These are phyloP conservation scores for Tricholoma sp. DNA, from an alignment of 768 basidiomycete genomes.

Conservation along the genomic window DNA sequence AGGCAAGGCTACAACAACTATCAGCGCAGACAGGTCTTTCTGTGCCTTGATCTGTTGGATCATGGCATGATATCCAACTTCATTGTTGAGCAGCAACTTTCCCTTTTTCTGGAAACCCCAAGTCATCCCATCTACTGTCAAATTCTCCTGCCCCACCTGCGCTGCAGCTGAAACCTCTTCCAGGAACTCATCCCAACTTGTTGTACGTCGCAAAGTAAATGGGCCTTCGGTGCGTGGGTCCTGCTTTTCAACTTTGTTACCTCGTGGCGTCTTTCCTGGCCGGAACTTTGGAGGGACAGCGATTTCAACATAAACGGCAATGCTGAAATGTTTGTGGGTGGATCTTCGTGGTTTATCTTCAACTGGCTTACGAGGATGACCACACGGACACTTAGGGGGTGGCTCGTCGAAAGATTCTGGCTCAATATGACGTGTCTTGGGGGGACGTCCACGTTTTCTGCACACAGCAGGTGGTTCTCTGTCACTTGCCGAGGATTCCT, in stretches of 20 bases:
- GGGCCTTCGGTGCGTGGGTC: background rate
- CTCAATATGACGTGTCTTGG: too few species aligned
- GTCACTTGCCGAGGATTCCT: too few species aligned
- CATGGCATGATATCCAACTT: background rate
- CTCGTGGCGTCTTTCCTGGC: background rate
- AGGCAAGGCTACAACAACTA: background rate
- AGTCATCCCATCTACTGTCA: background rate
- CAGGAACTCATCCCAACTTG: background rate
- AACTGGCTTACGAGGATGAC: background rate
- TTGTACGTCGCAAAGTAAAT: conserved; percentile 1
- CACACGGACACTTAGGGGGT: background rate
- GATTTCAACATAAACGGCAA: background rate
- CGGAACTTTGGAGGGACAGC: background rate
- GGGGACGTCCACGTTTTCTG: too few species aligned
- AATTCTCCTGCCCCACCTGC: background rate
- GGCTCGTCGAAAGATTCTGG: background rate
- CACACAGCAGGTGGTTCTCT: too few species aligned
- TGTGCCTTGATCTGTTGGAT: background rate
- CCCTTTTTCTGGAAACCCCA: conserved; percentile 5
- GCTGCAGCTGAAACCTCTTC: background rate
- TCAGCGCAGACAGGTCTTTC: background rate
- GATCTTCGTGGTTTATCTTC: background rate
- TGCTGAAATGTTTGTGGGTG: background rate
- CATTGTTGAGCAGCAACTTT: background rate
- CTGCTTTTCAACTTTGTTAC: conserved; percentile 1